phyloP scores from a whole-genome alignment of 2,329 filamentous ascomycete genomes.

The Talaromyces islandicus region DNA sequence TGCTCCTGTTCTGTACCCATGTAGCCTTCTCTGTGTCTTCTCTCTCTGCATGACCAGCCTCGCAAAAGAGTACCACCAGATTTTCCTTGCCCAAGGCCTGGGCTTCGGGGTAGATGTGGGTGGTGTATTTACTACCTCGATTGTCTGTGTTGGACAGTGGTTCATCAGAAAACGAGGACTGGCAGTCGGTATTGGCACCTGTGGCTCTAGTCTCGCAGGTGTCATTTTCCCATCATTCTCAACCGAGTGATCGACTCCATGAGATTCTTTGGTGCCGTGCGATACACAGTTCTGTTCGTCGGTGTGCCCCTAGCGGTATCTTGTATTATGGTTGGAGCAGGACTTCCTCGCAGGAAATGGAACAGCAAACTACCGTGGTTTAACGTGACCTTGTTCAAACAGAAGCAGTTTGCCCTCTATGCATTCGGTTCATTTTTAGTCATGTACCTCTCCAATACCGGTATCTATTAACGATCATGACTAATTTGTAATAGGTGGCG shows the following conservation, averaged over 20 bases:
- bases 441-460: slow-evolving; percentile 15
- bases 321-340: slow-evolving; percentile 16
- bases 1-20: slow-evolving; percentile 29
- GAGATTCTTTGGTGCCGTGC: slow-evolving; percentile 16
- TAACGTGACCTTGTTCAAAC: slow-evolving; percentile 19
- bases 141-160: slow-evolving; percentile 40
- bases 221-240: slow-evolving; percentile 21
- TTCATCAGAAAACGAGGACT: slow-evolving; percentile 48
- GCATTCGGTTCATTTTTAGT: slow-evolving; percentile 19
- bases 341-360: slow-evolving; percentile 25
- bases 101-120: slow-evolving; percentile 38
- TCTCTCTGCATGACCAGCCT: slow-evolving; percentile 42
- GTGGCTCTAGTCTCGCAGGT: slow-evolving; percentile 29
- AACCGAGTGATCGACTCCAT: slow-evolving; percentile 13
- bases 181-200: slow-evolving; percentile 49
- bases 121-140: neutral
- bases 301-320: slow-evolving; percentile 15
- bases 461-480: slow-evolving; percentile 4
- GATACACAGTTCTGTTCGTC: slow-evolving; percentile 18
- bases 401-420: slow-evolving; percentile 20
- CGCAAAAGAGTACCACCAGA: slow-evolving; percentile 37
- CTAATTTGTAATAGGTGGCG: slow-evolving; percentile 16
- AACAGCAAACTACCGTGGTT: slow-evolving; percentile 21
- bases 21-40: slow-evolving; percentile 34
- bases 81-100: slow-evolving; percentile 41